Base-by-base conservation (phyloP, 257 asterid genomes). In the Euphrasia confusa region DNA sequence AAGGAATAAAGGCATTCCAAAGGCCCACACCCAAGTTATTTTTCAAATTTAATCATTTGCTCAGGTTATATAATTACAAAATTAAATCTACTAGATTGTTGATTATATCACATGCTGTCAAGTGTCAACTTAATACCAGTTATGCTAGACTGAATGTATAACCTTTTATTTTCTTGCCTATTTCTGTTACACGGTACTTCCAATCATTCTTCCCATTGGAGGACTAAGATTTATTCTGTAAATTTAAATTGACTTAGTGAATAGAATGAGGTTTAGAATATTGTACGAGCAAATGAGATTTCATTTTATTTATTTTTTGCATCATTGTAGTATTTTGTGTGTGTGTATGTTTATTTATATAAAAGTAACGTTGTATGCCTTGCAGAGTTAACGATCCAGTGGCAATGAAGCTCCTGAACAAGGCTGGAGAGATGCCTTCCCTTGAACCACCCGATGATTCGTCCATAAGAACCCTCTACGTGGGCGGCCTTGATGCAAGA, bases 381-480 rank as follows among this genome's bases (percentile, higher is more conserved):
- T 80, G 75, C 85, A 93, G 97, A 61, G 81, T 93, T 15, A 89
- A 93, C 50, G 99, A 93, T 74, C 96, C 96, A 8, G 99, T 93
- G 78, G 99, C 99, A 5, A 0, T 82, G 81, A 93, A 89, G 82
- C 86, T 93, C 33, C 92, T 93, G 32, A 73, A 74, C 75, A 89
- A 87, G 82, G 99, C 97, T 17, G 99, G 99, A 60, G 97, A 93
- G 74, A 93, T 89, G 97, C 99, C 99, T 66, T 80, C 97, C 17
- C 69, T 93, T 63, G 97, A 89, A 77, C 96, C 97, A 52, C 97
- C 99, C 4, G 96, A 93, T 1, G 97, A 93, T 15, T 94, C 83
- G 77, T 82, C 83, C 83, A 89, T 93, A 60, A 84, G 94, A 79
- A 89, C 99, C 75, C 95, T 93, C 4, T 93, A 93, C 40, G 77